phyloP scores from a whole-genome alignment of 2,329 filamentous ascomycete genomes.

The Rhinocladiella mackenziei region DNA sequence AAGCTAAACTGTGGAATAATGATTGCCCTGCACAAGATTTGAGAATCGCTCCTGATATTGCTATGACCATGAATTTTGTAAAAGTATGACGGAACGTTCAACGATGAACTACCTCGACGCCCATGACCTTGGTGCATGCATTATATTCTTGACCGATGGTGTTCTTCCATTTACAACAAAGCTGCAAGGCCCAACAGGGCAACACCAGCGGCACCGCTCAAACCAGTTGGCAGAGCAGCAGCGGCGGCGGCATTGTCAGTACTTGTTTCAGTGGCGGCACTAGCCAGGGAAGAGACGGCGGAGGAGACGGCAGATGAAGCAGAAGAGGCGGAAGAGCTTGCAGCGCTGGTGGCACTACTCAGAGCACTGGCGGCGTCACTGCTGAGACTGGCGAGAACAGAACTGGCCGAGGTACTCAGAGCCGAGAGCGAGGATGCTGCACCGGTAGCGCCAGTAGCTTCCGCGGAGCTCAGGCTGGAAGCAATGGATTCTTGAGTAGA shows the following conservation, averaged over 20 bases:
- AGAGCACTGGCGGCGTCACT: constrained; percentile 13
- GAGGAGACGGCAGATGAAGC: constrained; percentile 14
- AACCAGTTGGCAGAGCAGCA: constrained; percentile 16
- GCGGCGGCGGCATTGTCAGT: constrained; percentile 19
- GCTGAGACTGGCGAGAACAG: constrained; percentile 14
- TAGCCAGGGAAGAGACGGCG: constrained; percentile 2
- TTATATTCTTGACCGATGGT: too few species aligned
- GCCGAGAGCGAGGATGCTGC: constrained; percentile 16
- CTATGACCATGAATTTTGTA: not conserved
- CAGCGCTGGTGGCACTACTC: constrained; percentile 15
- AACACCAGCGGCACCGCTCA: constrained; percentile 18
- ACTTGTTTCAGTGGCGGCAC: constrained; percentile 7
- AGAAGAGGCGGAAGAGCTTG: constrained; percentile 8
- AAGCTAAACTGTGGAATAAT: too few species aligned
- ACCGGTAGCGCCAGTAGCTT: constrained; percentile 12
- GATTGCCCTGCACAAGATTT: too few species aligned
- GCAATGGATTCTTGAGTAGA: constrained; percentile 15
- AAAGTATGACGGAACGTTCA: not conserved
- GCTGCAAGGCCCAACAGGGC: constrained; percentile 22
- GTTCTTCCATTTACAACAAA: constrained; percentile 13
- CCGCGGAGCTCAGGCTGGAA: constrained; percentile 19
- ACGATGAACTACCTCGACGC: not conserved
- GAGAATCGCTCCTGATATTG: not conserved
- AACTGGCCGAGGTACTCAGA: constrained; percentile 14
- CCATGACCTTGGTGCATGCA: not conserved